These are phyloP conservation scores for Candolleomyces eurysporus DNA, from an alignment of 768 basidiomycete species.

Conservation along the genomic window DNA sequence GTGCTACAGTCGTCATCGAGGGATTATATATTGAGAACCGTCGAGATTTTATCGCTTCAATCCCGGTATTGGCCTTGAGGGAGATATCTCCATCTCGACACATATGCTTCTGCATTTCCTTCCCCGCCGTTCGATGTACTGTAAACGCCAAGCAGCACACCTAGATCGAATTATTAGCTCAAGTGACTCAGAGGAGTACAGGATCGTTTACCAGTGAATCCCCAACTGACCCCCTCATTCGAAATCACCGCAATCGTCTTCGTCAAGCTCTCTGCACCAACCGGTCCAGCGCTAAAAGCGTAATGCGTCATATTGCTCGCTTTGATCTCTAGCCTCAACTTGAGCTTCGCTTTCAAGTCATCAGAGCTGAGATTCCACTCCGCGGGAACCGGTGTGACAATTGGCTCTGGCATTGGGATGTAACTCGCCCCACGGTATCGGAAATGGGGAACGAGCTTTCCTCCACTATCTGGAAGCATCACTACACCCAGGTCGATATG, in stretches of 20 bases:
- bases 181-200: not conserved
- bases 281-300: conserved; percentile 11
- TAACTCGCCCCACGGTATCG: conserved; percentile 13
- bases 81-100: conserved; percentile 17
- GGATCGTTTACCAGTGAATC: conserved; percentile 13
- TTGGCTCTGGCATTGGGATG: conserved; percentile 9
- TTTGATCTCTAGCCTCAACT: conserved; percentile 12
- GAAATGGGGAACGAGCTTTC: conserved; percentile 11
- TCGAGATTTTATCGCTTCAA: not conserved
- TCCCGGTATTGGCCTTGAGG: conserved; percentile 13
- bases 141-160: conserved; percentile 14
- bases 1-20: too few relatives aligned
- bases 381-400: conserved; percentile 11
- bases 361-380: conserved; percentile 1
- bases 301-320: conserved; percentile 14
- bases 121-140: conserved; percentile 15
- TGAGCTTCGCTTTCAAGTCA: not conserved
- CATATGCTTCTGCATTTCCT: conserved; percentile 10
- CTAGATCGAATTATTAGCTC: not conserved
- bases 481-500: conserved; percentile 17
- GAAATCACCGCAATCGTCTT: conserved; percentile 6
- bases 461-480: conserved; percentile 6
- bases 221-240: conserved; percentile 15
- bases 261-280: not conserved
- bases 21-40: not conserved